Conservation (phyloP, 805 yeast species). For the Candida koratica region DNA sequence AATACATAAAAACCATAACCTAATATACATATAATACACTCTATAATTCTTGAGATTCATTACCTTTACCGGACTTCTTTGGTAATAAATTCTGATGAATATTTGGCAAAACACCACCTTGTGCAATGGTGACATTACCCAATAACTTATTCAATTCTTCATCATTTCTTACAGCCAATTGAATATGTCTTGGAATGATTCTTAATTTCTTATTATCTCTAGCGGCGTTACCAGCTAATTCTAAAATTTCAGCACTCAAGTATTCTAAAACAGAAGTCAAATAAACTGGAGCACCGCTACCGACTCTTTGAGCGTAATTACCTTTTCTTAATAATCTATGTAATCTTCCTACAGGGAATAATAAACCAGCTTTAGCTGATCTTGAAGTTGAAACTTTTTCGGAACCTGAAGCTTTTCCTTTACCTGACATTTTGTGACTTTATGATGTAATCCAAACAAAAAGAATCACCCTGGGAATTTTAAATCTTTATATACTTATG, state of each 20-base stretch:
- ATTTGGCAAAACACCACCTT: slow-evolving; percentile 53
- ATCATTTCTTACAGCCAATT: slow-evolving; percentile 51
- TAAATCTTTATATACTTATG: slow-evolving; percentile 2
- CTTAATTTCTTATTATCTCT: slow-evolving; percentile 51
- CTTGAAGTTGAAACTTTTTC: slow-evolving; percentile 48
- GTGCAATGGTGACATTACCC: slow-evolving; percentile 49
- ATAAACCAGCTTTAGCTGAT: slow-evolving; percentile 48
- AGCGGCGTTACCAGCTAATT: slow-evolving; percentile 51
- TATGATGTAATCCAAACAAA: slow-evolving; percentile 3
- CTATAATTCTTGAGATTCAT: slow-evolving; percentile 58
- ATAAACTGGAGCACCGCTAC: slow-evolving; percentile 51
- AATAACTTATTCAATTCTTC: slow-evolving; percentile 49
- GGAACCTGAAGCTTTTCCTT: slow-evolving; percentile 44
- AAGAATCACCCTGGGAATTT: slow-evolving; percentile 6
- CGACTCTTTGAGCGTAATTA: slow-evolving; percentile 50
- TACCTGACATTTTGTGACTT: slow-evolving; percentile 27
- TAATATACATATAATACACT: slow-evolving; percentile 18
- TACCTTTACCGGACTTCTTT: slow-evolving; percentile 50
- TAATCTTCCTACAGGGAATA: slow-evolving; percentile 50
- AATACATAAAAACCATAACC: not conserved
- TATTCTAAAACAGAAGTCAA: slow-evolving; percentile 48
- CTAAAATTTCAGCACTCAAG: slow-evolving; percentile 49
- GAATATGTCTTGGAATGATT: slow-evolving; percentile 51
- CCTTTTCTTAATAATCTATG: slow-evolving; percentile 51
- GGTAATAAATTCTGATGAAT: slow-evolving; percentile 50